Conservation (phyloP, 2,329 filamentous ascomycete species). For the Sporothrix euskadiensis region DNA sequence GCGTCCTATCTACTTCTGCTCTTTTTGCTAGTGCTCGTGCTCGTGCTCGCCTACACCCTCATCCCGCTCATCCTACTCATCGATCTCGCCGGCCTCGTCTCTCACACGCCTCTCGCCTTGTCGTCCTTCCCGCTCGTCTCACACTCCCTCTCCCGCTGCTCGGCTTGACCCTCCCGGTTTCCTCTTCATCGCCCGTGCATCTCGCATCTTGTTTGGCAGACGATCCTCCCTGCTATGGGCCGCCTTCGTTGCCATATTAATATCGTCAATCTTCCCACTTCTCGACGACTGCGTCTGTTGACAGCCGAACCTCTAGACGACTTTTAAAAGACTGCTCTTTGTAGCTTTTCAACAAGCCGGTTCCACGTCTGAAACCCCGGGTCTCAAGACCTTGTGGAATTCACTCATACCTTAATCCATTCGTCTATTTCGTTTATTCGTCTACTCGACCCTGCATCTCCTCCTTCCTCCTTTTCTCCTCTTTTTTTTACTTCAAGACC, state of each 20-base stretch:
- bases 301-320: slow-evolving; percentile 37
- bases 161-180: slow-evolving; percentile 36
- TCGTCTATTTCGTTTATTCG: not conserved
- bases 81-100: not conserved
- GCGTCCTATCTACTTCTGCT: not conserved
- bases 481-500: slow-evolving; percentile 30
- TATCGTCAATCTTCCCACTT: slow-evolving; percentile 44
- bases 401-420: not conserved
- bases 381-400: not conserved
- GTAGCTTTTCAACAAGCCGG: slow-evolving; percentile 2
- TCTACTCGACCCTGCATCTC: not conserved
- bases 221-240: slow-evolving; percentile 37
- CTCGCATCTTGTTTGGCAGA: slow-evolving; percentile 36
- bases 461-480: slow-evolving; percentile 5
- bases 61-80: not conserved
- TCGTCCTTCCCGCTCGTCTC: not conserved
- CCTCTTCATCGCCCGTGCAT: slow-evolving; percentile 29
- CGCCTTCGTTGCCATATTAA: slow-evolving; percentile 45
- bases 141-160: slow-evolving; percentile 30
- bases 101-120: slow-evolving; percentile 6
- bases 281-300: slow-evolving; percentile 30
- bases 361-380: not conserved
- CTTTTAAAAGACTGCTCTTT: not conserved
- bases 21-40: not conserved
- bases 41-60: slow-evolving; percentile 6